Evolutionary conservation across 345 rosid genomes (phyloP).

Genomic region (Linum tenue): DNA sequence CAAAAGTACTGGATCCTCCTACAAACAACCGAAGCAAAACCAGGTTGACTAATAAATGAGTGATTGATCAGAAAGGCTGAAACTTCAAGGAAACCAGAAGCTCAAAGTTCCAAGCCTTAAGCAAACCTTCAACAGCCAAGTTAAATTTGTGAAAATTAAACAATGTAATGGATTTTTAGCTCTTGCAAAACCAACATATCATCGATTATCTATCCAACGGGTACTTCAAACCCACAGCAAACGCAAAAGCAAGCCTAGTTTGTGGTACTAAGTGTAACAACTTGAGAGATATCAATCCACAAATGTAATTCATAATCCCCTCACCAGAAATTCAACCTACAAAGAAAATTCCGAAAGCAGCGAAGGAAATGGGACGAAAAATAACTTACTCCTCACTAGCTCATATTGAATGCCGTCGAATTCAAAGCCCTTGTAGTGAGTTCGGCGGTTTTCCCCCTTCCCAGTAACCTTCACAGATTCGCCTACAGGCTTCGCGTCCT

Average conservation of each 20-base stretch:
- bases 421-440: slow-evolving; percentile 57
- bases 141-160: neutral
- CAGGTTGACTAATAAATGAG: neutral
- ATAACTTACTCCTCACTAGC: slow-evolving; percentile 41
- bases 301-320: neutral
- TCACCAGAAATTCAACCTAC: neutral
- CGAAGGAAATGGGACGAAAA: too few relatives aligned
- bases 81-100: too few relatives aligned
- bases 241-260: neutral
- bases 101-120: too few relatives aligned
- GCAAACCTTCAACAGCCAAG: too few relatives aligned
- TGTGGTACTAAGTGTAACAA: neutral
- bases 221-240: neutral
- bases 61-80: neutral
- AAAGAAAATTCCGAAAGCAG: too few relatives aligned
- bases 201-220: neutral
- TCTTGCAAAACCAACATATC: neutral
- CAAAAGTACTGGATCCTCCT: slow-evolving; percentile 97
- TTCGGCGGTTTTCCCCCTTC: slow-evolving; percentile 62
- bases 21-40: slow-evolving; percentile 12
- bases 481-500: slow-evolving; percentile 80
- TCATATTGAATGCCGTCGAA: slow-evolving; percentile 65
- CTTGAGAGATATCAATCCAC: neutral
- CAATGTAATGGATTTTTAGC: neutral
- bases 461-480: slow-evolving; percentile 49